These are phyloP conservation scores for Tagetes erecta DNA, from an alignment of 129 eudicot genomes.

Conservation along the genomic window DNA sequence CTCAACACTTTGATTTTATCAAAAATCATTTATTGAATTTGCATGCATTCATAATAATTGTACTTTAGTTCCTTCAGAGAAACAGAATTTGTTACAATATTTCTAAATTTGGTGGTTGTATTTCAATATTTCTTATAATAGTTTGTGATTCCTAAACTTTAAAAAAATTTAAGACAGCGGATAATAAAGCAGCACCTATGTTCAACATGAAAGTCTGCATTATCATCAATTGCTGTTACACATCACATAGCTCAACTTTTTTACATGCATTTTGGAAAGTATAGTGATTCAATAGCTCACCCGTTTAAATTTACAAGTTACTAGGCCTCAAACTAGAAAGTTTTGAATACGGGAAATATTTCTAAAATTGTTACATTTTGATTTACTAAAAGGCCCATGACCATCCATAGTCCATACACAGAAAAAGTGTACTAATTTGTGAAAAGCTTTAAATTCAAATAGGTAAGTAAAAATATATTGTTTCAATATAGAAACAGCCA, in stretches of 20 bases:
- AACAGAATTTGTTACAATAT: background rate
- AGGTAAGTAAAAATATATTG: background rate
- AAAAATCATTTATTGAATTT: background rate
- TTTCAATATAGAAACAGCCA: background rate
- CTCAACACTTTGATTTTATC: background rate
- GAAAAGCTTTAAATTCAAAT: background rate
- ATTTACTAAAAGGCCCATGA: background rate
- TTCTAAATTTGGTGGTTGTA: background rate
- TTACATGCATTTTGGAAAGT: slow-evolving; percentile 13
- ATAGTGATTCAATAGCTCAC: background rate
- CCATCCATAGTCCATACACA: background rate
- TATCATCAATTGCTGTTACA: background rate
- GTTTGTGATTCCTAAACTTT: background rate
- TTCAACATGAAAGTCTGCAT: background rate
- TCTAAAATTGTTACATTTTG: background rate
- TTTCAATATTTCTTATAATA: background rate
- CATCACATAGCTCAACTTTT: background rate
- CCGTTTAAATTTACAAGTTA: background rate
- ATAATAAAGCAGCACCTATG: background rate
- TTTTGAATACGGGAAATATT: background rate
- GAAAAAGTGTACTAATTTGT: too few species aligned
- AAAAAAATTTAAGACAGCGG: background rate
- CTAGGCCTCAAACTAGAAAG: background rate
- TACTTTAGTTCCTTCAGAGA: background rate
- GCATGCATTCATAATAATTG: slow-evolving; percentile 6